Conservation (phyloP, 345 rosid species). For the Stellera chamaejasme region DNA sequence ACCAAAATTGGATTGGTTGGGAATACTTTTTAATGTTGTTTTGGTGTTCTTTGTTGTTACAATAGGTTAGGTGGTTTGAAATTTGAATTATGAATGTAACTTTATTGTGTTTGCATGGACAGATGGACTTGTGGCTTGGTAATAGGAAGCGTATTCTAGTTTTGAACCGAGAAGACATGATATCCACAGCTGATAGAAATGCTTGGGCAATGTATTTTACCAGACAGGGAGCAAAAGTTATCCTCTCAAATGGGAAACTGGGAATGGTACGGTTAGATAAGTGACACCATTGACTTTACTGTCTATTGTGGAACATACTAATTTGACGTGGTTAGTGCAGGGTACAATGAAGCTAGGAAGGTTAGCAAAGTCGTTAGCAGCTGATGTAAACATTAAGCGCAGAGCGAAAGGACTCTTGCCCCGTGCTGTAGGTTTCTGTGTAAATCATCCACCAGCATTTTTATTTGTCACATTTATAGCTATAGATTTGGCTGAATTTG, state of each 20-base stretch:
- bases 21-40: not conserved
- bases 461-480: not conserved
- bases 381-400: slow-evolving; percentile 68
- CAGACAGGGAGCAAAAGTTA: slow-evolving; percentile 63
- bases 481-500: not conserved
- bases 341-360: slow-evolving; percentile 76
- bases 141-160: slow-evolving; percentile 85
- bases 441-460: not conserved
- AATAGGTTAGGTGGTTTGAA: too few species aligned
- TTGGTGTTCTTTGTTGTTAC: not conserved
- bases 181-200: slow-evolving; percentile 74
- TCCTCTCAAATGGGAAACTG: slow-evolving; percentile 69
- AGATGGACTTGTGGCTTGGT: slow-evolving; percentile 96
- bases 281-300: slow-evolving; percentile 3
- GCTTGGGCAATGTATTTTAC: slow-evolving; percentile 91
- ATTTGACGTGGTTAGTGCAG: slow-evolving; percentile 27
- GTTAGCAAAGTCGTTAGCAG: slow-evolving; percentile 66
- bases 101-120: slow-evolving; percentile 4
- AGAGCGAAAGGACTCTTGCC: slow-evolving; percentile 88
- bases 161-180: slow-evolving; percentile 91
- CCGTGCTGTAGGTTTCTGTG: slow-evolving; percentile 46
- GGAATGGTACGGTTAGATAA: slow-evolving; percentile 51
- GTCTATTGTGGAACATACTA: slow-evolving; percentile 4
- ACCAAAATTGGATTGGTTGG: not conserved
- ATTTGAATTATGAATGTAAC: too few species aligned